Base-by-base conservation (phyloP, 2,329 filamentous ascomycete species). In the Teratosphaeria zuluensis region DNA sequence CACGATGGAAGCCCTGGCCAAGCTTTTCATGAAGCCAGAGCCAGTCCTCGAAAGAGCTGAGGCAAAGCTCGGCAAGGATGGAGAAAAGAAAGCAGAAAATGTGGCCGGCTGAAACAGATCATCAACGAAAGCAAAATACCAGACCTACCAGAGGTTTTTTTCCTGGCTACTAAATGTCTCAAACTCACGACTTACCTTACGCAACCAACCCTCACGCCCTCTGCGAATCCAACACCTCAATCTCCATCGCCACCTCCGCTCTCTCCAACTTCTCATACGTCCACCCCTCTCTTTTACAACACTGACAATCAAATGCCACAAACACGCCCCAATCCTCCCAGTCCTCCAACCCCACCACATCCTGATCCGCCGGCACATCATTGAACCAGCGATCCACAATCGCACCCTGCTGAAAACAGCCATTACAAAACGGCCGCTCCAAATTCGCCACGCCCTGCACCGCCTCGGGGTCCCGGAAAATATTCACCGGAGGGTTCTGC, bases 1-100 rank as follows among this genome's bases (percentile, higher is more conserved):
- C 1, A 85, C 83, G 0, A 75, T 86, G 11, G 83, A 86, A 66
- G 82, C 81, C 1, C 79, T 86, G 63, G 74, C 71, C 28, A 79
- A 81, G 70, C 70, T 86, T 48, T 85, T 83, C 67, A 67, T 63
- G 8, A 66, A 60, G 38, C 58, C 68, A 3, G 62, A 62, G 51
- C 59, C 68, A 53, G 61, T 64, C 56, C 70, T 64, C 5, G 71
- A 77, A 65, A 71, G 77, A 61, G 69, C 72, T 21, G 73, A 75
- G 56, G 74, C 72, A 0, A 72, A 73, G 24, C 54, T 78, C 2
- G 74, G 73, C 1, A 64, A 62, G 46, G 67, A 77, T 61, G 77
- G 77, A n/a, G 67, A 68, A 59, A 75, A 65, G 60, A 65, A 70
- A 1, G 77, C 72, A 4, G 77, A 80, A 68, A 78, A 79, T 64